These are phyloP conservation scores for Geoglossum glabrum DNA, from an alignment of 495 filamentous ascomycete genomes.

Conservation along the genomic window DNA sequence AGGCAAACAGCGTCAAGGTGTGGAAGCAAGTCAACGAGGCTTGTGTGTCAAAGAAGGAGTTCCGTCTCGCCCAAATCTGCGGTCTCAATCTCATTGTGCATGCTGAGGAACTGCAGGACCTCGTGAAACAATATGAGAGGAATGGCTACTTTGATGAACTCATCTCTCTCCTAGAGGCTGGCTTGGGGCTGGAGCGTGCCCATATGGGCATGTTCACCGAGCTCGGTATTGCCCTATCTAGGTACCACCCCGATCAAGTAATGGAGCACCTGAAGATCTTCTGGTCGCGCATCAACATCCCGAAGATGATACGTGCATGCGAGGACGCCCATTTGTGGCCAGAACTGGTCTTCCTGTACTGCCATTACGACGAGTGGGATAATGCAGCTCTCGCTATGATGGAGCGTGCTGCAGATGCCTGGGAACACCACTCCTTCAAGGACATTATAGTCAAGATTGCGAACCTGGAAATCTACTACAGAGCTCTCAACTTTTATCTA, in stretches of 20 bases:
- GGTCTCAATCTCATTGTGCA: constrained; percentile 97
- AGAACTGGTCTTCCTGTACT: constrained; percentile 95
- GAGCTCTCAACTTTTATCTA: constrained; percentile 91
- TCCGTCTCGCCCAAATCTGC: constrained; percentile 97
- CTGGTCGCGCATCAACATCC: constrained; percentile 97
- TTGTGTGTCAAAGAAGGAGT: constrained; percentile 96
- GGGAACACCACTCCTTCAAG: constrained; percentile 99
- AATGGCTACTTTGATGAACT: constrained; percentile 98
- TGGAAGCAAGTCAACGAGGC: constrained; percentile 98
- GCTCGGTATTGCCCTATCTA: constrained; percentile 83
- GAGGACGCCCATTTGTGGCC: constrained; percentile 96
- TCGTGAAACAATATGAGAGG: constrained; percentile 89
- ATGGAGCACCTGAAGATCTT: constrained; percentile 99
- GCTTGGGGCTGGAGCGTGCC: constrained; percentile 78
- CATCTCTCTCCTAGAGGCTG: constrained; percentile 83
- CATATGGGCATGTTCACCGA: constrained; percentile 96
- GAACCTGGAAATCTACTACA: constrained; percentile 98
- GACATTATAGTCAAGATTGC: constrained; percentile 96
- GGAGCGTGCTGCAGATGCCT: constrained; percentile 93
- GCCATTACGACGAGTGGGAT: constrained; percentile 98
- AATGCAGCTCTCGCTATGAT: constrained; percentile 98
- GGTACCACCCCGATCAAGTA: constrained; percentile 86
- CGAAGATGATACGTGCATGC: constrained; percentile 88
- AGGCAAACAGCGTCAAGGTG: constrained; percentile 98
- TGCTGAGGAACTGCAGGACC: constrained; percentile 81